Evolutionary conservation across 306 rosid species (phyloP).

Genomic region (Hippophae gyantsensis): DNA sequence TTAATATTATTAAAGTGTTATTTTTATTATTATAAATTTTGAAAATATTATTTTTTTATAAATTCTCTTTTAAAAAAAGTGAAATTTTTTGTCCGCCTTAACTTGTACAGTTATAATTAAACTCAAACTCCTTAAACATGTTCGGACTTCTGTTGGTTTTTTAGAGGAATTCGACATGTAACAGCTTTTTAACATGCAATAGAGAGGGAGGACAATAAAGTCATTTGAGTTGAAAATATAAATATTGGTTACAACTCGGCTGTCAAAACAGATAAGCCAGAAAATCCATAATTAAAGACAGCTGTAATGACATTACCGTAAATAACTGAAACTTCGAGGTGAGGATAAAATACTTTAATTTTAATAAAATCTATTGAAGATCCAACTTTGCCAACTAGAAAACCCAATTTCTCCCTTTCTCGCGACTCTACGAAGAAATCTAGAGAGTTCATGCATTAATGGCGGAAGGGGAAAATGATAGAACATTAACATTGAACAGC

Average conservation of each 20-base stretch:
- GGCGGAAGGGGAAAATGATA: slow-evolving; percentile 89
- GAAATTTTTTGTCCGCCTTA: too few relatives aligned
- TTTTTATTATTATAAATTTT: too few relatives aligned
- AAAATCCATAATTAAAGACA: background rate
- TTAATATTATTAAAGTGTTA: too few relatives aligned
- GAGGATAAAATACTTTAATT: background rate
- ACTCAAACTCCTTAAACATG: too few relatives aligned
- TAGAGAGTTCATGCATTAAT: slow-evolving; percentile 36
- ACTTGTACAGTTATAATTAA: too few relatives aligned
- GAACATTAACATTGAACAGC: slow-evolving; percentile 39
- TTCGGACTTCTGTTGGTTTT: too few relatives aligned
- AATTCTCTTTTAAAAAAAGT: too few relatives aligned
- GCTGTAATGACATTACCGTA: slow-evolving; percentile 33
- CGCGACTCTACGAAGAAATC: slow-evolving; percentile 30
- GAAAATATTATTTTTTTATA: too few relatives aligned
- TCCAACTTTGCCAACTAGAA: slow-evolving; percentile 31
- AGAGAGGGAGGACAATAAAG: too few relatives aligned
- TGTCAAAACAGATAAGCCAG: background rate
- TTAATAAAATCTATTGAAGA: slow-evolving; percentile 25
- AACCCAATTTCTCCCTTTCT: slow-evolving; percentile 29
- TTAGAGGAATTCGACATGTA: too few relatives aligned
- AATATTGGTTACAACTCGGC: slow-evolving; percentile 1
- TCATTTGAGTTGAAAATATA: background rate
- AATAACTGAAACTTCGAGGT: slow-evolving; percentile 10
- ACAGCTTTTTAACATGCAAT: too few relatives aligned